These are phyloP conservation scores for Alternaria arborescens DNA, from an alignment of 2,329 filamentous ascomycete species.

Conservation along the genomic window DNA sequence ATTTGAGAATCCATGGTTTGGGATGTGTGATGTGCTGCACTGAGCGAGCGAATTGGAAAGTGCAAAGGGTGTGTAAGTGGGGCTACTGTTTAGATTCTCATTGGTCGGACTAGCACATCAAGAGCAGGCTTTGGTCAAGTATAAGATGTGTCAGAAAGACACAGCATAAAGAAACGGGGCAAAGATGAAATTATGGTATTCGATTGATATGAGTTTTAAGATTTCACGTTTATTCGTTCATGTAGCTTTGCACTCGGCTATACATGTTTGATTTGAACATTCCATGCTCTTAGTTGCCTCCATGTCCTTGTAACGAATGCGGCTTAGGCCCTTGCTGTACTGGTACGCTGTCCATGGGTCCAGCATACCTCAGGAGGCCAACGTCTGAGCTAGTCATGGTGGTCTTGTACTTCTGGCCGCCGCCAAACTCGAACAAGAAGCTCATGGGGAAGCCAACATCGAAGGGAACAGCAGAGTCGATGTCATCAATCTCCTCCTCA, in stretches of 20 bases:
- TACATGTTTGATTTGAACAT: background rate
- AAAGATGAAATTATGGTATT: too few species aligned
- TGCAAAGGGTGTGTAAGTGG: slow-evolving; percentile 14
- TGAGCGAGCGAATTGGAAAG: slow-evolving; percentile 11
- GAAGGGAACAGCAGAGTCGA: slow-evolving; percentile 62
- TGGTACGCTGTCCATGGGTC: slow-evolving; percentile 38
- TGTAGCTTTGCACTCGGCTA: background rate
- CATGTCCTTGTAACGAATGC: slow-evolving; percentile 31
- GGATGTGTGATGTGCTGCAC: slow-evolving; percentile 3
- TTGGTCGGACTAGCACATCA: slow-evolving; percentile 1
- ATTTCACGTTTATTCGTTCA: background rate
- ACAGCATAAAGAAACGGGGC: background rate
- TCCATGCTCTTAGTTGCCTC: slow-evolving; percentile 9
- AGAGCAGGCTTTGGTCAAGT: background rate
- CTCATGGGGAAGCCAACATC: slow-evolving; percentile 64
- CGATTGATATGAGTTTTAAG: background rate
- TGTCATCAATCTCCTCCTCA: slow-evolving; percentile 62
- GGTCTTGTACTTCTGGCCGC: slow-evolving; percentile 37
- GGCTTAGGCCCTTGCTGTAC: slow-evolving; percentile 38
- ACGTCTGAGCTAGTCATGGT: slow-evolving; percentile 42
- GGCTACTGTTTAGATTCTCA: slow-evolving; percentile 3
- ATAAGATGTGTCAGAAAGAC: background rate
- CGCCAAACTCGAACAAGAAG: slow-evolving; percentile 51
- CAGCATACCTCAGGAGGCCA: slow-evolving; percentile 37
- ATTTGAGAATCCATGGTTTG: slow-evolving; percentile 10